Percentiles rank a stretch among this genome's conserved stretches.
Evolutionary conservation across 345 rosid species (phyloP).

Genomic region (Reutealis trisperma): DNA sequence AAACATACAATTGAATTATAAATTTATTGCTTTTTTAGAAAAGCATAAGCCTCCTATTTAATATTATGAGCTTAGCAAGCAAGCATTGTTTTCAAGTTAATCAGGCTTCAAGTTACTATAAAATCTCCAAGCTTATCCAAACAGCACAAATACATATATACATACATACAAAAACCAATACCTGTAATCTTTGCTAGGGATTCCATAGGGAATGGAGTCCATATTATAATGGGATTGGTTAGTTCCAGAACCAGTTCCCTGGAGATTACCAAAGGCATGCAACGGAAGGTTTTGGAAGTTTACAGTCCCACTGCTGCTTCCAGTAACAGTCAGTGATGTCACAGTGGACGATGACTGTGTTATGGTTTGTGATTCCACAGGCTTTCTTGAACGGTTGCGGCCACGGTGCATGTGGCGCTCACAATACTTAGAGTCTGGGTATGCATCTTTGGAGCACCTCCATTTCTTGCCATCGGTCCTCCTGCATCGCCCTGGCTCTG

Average conservation of each 20-base stretch:
- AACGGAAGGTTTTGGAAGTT: conserved; percentile 44
- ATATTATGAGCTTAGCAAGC: background rate
- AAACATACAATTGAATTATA: background rate
- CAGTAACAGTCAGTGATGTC: conserved; percentile 45
- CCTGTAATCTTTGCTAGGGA: conserved; percentile 63
- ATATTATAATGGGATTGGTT: conserved; percentile 41
- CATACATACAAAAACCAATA: conserved; percentile 17
- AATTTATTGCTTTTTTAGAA: background rate
- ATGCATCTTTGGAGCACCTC: conserved; percentile 51
- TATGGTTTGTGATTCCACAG: conserved; percentile 84
- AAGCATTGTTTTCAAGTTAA: background rate
- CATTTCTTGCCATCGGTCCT: conserved; percentile 40
- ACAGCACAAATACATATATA: background rate
- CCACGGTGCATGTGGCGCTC: conserved; percentile 99
- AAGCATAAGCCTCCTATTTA: background rate
- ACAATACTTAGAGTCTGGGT: conserved; percentile 80
- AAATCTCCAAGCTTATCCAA: background rate
- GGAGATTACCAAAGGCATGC: conserved; percentile 36
- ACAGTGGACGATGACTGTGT: conserved; percentile 45
- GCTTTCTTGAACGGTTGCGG: conserved; percentile 99
- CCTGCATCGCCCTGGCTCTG: conserved; percentile 38
- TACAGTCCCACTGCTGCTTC: conserved; percentile 37
- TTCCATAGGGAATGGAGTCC: conserved; percentile 49
- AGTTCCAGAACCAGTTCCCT: conserved; percentile 36
- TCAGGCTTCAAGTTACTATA: background rate